Conservation (phyloP, 192 early-diverging fungal genomes). For the Backusella westeae region DNA sequence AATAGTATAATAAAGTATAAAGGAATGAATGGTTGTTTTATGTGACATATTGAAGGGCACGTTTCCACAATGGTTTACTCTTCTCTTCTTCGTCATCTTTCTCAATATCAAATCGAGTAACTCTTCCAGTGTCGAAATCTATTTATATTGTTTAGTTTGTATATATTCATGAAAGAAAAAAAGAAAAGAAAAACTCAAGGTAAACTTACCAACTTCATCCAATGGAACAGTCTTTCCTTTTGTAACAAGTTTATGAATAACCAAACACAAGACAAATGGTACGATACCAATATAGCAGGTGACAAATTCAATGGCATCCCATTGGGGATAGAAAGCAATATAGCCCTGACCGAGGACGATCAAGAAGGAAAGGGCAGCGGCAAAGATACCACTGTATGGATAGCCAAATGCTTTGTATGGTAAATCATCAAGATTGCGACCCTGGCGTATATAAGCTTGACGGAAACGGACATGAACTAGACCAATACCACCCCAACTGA, state of each 20-base stretch:
- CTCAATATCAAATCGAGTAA: conserved; percentile 21
- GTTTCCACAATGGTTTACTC: neutral
- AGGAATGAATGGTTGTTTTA: neutral
- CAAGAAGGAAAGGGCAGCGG: conserved; percentile 53
- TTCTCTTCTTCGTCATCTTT: conserved; percentile 20
- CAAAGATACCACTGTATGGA: conserved; percentile 66
- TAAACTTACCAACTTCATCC: conserved; percentile 49
- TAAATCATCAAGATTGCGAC: conserved; percentile 53
- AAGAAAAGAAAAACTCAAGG: neutral
- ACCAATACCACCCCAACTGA: conserved; percentile 82
- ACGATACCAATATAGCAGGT: conserved; percentile 61
- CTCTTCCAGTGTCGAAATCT: conserved; percentile 29
- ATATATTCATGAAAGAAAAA: neutral
- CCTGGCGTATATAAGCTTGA: conserved; percentile 68
- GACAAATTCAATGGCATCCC: conserved; percentile 50
- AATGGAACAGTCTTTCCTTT: conserved; percentile 51
- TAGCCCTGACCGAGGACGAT: conserved; percentile 66
- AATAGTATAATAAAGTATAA: neutral
- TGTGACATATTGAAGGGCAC: neutral
- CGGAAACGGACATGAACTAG: conserved; percentile 80
- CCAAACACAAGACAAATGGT: conserved; percentile 57
- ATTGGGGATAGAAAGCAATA: conserved; percentile 48
- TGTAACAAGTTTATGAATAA: conserved; percentile 57
- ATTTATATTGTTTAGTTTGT: neutral
- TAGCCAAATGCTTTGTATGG: conserved; percentile 69